Conservation (phyloP, 306 rosid species). For the Cucumis hystrix region DNA sequence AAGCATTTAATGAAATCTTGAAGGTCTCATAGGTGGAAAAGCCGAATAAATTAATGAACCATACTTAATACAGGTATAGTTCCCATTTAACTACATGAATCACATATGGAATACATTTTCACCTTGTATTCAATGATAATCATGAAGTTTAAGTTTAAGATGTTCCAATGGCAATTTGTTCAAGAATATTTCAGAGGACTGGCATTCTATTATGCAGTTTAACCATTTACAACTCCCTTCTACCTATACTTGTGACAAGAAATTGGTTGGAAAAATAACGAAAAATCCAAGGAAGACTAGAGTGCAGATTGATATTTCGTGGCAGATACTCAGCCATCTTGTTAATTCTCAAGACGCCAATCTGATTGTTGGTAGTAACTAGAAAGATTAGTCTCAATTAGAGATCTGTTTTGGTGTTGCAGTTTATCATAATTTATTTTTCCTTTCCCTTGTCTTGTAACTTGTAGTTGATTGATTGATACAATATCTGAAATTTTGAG, state of each 20-base stretch:
- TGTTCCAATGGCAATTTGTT: neutral
- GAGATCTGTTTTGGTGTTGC: neutral
- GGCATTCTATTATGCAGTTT: neutral
- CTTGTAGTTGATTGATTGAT: neutral
- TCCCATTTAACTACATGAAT: neutral
- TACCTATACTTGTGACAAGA: neutral
- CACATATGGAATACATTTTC: neutral
- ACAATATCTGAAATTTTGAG: neutral
- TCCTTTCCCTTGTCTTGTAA: neutral
- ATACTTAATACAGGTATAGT: conserved; percentile 1
- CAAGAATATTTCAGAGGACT: neutral
- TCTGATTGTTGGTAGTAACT: neutral
- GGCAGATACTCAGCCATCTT: neutral
- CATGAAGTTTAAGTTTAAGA: neutral
- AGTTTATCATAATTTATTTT: neutral
- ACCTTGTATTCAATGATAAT: neutral
- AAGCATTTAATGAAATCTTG: conserved; percentile 81
- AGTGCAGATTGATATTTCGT: neutral
- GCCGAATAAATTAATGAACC: neutral
- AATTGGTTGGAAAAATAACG: neutral
- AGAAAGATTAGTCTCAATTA: neutral
- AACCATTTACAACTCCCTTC: neutral
- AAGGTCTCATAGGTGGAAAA: conserved; percentile 47
- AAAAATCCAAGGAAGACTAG: neutral
- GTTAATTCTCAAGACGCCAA: neutral